Evolutionary conservation across 768 basidiomycete species (phyloP), one percentile per base, ranked within the genome.

Genomic region (Boletus subcaerulescens): DNA sequence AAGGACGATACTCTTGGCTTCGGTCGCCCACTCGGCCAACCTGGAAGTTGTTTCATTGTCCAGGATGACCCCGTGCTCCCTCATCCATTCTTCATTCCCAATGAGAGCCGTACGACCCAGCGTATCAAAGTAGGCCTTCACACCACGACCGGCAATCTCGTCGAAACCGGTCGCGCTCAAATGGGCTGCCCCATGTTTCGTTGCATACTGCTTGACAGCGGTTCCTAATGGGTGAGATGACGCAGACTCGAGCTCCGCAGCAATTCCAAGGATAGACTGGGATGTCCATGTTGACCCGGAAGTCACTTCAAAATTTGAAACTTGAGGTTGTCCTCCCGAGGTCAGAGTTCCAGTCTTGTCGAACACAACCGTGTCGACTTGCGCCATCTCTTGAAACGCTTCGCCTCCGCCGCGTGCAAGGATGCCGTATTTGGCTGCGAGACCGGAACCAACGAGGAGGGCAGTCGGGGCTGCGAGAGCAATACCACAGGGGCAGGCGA

Each of bases 281-380:
- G 55, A 60, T 2, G 68, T 65, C 76, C 73, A 76, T 3, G 50
- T 33, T 8, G 53, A 48, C 5, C 52, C 45, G 5, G 63, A 58
- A 7, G 33, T 60, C 35, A 73, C 53, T 43, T 78, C 73, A 50
- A 67, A 72, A 60, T 89, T 78, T 4, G 82, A 82, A 12, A 92
- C 89, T 8, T 69, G 73, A 7, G 85, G 82, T 50, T 85, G 80
- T 9, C 77, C 81, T 12, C 87, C 86, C 53, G 80, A 72, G 1
- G 91, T 92, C 24, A 93, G 71, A 0, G 91, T 93, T 6, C 92
- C 91, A 3, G 91, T 93, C 72, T 94, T 94, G 72, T 94, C 92
- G 56, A 93, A 91, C 4, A 86, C 85, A 41, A 94, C 70, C 15
- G 83, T 67, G 60, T 89, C 85, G 33, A 92, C 75, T 57, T 85